Conservation (phyloP, 2,329 filamentous ascomycete genomes). For the Verticillium klebahnii region DNA sequence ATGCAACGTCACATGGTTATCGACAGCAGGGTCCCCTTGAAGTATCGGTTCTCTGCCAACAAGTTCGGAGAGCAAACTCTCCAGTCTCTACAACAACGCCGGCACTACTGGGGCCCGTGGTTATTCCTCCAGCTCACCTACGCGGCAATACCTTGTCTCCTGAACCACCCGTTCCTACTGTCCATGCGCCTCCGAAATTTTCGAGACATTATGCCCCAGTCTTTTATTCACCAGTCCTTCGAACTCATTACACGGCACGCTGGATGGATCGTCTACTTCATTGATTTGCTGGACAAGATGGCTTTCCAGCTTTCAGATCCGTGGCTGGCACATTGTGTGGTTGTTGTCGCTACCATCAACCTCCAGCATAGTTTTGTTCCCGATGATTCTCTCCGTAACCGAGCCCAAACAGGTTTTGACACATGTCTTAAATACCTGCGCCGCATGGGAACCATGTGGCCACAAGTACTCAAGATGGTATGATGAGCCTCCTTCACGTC, state of each 20-base stretch:
- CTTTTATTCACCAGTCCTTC: constrained; percentile 49
- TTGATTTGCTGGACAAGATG: too few relatives aligned
- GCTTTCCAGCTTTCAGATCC: constrained; percentile 33
- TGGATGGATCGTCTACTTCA: too few relatives aligned
- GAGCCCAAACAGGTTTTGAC: constrained; percentile 19
- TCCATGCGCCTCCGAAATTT: constrained; percentile 48
- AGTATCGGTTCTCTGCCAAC: constrained; percentile 44
- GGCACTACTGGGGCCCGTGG: constrained; percentile 50
- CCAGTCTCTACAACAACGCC: constrained; percentile 35
- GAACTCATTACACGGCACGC: constrained; percentile 38
- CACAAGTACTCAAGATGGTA: constrained; percentile 19
- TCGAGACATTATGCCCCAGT: constrained; percentile 45
- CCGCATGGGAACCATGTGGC: constrained; percentile 18
- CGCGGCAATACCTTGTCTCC: constrained; percentile 45
- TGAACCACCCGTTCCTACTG: constrained; percentile 50
- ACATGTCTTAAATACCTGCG: constrained; percentile 20
- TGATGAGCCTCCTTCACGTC: background rate
- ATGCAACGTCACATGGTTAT: constrained; percentile 45
- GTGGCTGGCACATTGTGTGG: constrained; percentile 37
- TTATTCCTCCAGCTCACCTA: constrained; percentile 48
- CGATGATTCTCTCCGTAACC: constrained; percentile 1
- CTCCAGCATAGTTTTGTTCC: constrained; percentile 46
- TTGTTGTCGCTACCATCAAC: constrained; percentile 48
- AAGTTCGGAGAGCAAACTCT: constrained; percentile 36
- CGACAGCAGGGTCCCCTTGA: constrained; percentile 44